Base-by-base conservation (phyloP, 2,329 filamentous ascomycete species). In the Raffaelea deltoideospora region DNA sequence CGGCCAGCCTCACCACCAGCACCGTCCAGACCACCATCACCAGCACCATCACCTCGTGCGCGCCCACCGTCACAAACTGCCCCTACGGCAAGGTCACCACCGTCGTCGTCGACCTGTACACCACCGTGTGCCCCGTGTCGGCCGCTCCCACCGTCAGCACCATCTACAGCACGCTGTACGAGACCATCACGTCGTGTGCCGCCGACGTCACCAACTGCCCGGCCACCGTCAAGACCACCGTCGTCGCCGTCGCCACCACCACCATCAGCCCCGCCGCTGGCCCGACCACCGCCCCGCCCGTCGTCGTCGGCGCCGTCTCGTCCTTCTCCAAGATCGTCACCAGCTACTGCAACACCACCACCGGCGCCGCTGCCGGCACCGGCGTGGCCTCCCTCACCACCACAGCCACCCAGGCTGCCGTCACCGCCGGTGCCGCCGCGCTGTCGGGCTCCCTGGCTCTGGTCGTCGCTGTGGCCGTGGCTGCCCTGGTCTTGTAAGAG, bases 91-190 rank as follows among this genome's bases (percentile, higher is more conserved):
- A 40, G 22, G 44, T 45, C 33, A 44, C 43, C 17, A 47, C 45
- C 9, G 28, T 35, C 3, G 34, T 43, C 19, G 24, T 48, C 21
- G 45, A 45, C 31, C 36, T 47, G 38, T 43, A 43, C 40, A 47
- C 45, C 24, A 47, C 45, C 18, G 34, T 47, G n/a, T 47, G 45
- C 42, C 43, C 47, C 10, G 28, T 41, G 14, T 33, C 33, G 8
- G 40, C 13, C 0, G 34, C 51, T 15, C 56, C 55, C 37, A 34
- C 29, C 27, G 31, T 41, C 33, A 43, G 39, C 37, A 58, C 56
- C n/a, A 50, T 63, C 36, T 61, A 53, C 48, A 54, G 54, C 35
- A 62, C 57, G 15, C 45, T 45, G 13, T 48, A 71, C 43, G 60
- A 67, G 45, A 46, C 45, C 35, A 31, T 46, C 29, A 44, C 42